These are phyloP conservation scores for Trypanosoma grayi DNA, from an alignment of 208 protist genomes.

Conservation along the genomic window DNA sequence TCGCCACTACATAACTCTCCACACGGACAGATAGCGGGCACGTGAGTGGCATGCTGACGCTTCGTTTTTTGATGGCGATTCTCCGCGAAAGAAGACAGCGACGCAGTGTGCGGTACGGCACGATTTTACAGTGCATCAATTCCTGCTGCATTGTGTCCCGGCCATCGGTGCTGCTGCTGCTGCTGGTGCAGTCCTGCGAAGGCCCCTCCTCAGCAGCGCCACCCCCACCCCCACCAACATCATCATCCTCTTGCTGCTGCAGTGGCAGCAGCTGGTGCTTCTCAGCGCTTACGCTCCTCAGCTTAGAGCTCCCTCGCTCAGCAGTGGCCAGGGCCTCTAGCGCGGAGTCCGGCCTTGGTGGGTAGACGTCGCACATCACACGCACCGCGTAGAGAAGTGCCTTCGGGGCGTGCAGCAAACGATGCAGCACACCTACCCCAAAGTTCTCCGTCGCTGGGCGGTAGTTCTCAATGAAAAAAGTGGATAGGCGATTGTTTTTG, in stretches of 20 bases:
- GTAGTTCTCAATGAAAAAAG: conserved; percentile 52
- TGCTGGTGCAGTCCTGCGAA: no score
- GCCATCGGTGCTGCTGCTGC: no score
- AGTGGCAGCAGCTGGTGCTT: neutral
- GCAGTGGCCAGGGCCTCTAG: neutral
- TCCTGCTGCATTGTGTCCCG: neutral
- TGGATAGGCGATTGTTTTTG: conserved; percentile 44
- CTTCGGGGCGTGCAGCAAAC: conserved; percentile 66
- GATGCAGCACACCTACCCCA: conserved; percentile 72
- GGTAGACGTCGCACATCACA: conserved; percentile 48
- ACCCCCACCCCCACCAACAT: neutral
- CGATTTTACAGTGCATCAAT: neutral
- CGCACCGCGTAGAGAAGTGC: conserved; percentile 65
- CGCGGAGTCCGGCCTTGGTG: conserved; percentile 30
- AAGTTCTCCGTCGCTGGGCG: conserved; percentile 61
- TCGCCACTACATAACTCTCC: conserved; percentile 55
- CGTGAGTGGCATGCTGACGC: neutral
- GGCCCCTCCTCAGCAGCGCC: neutral
- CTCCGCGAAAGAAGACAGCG: conserved; percentile 2
- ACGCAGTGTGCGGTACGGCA: neutral
- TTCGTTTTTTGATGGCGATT: neutral
- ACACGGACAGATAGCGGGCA: conserved; percentile 40
- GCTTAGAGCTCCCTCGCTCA: neutral
- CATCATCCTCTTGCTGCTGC: neutral
- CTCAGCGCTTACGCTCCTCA: neutral